A percentile compares a stretch with the other conserved stretches of the same genome.
Conservation (phyloP, 441 rosid species). For the Metrosideros polymorpha region DNA sequence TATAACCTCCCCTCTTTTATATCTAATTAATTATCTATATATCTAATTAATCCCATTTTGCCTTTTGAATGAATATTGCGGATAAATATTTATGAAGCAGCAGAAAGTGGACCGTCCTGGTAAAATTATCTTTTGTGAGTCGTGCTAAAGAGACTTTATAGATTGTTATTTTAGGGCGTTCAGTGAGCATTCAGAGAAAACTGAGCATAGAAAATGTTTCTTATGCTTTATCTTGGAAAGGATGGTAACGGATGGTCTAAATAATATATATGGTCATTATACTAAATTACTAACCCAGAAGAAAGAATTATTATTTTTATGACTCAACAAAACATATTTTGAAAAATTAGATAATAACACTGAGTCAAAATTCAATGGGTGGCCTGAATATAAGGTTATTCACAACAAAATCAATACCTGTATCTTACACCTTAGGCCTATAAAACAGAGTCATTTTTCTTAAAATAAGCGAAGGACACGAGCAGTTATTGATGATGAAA, state of each 20-base stretch:
- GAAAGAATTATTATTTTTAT: background rate
- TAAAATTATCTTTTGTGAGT: background rate
- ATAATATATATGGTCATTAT: background rate
- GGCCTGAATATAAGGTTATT: background rate
- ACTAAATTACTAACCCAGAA: background rate
- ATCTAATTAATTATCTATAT: too few relatives aligned
- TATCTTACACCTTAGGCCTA: background rate
- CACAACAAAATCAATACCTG: background rate
- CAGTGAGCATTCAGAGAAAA: background rate
- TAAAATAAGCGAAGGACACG: background rate
- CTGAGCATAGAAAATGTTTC: background rate
- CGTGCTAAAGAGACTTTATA: background rate
- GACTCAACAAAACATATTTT: background rate
- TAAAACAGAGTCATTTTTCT: background rate
- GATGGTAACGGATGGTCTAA: background rate
- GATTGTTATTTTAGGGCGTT: background rate
- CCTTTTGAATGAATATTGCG: background rate
- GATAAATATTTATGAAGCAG: background rate
- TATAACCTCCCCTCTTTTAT: background rate
- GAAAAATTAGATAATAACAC: background rate
- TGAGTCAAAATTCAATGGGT: background rate
- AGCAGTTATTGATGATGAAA: background rate
- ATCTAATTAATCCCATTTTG: background rate
- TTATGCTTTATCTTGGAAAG: background rate
- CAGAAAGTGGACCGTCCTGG: background rate